Evolutionary conservation across 1,139 yeast species (phyloP), one percentile per base, ranked within the genome.

Genomic region (Taphrina wiesneri): DNA sequence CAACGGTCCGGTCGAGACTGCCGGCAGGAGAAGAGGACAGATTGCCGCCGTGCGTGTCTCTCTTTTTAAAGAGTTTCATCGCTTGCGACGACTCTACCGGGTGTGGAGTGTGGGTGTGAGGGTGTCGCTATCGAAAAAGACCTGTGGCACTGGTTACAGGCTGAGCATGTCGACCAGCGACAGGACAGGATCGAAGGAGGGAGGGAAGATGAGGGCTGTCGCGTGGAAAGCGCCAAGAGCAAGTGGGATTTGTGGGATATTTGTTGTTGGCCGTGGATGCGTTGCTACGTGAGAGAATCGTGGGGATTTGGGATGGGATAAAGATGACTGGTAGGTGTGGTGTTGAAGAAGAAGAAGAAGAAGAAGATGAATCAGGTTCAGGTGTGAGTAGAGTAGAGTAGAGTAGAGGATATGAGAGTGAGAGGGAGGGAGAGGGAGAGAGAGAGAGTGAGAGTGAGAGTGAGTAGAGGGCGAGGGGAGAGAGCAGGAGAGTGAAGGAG

Each of bases 1-100:
- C 36, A 13, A 5, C 28, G n/a, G 54, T 39, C 19, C 28, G 36
- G 1, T 39, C 59, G 23, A 54, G 59, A 39, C 59, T 54, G 47
- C 49, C 49, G 11, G 59, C 46, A 6, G 59, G 59, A 4, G 59
- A 54, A 25, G 59, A 7, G 15, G 49, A 11, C 47, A 36, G 19
- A 15, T 25, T 39, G 17, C 17, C 23, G 13, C 25, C 32, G 15
- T 49, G 54, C 11, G 59, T 54, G 36, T 54, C 59, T 36, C 59
- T 54, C 59, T 54, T 54, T 43, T 54, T 54, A 49, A 54, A 54
- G 11, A 54, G 34, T 49, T 54, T 54, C 59, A 54, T 54, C 43
- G n/a, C 43, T 39, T 19, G 4, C 13, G 34, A 30, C 9, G 34
- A 30, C n/a, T n/a, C n/a, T n/a, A n/a, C n/a, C n/a, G n/a, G n/a